Conservation (phyloP, 768 basidiomycete species). For the Suillus brevipes region DNA sequence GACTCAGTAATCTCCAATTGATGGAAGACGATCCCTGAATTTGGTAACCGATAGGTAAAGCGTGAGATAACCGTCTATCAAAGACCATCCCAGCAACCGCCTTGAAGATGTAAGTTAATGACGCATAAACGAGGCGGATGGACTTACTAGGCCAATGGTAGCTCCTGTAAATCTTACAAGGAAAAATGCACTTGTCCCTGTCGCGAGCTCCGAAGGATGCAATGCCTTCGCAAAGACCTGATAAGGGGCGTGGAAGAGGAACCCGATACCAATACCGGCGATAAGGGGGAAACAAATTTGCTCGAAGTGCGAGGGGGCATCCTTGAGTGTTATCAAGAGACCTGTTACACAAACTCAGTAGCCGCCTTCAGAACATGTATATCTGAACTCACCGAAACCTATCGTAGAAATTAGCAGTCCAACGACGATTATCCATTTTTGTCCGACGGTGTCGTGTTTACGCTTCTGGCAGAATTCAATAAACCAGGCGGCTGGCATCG, state of each 20-base stretch:
- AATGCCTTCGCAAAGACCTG: slow-evolving; percentile 73
- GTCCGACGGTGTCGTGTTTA: slow-evolving; percentile 57
- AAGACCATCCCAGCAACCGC: slow-evolving; percentile 78
- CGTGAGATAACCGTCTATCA: slow-evolving; percentile 48
- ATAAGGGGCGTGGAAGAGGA: slow-evolving; percentile 85
- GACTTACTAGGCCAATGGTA: slow-evolving; percentile 72
- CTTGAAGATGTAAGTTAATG: slow-evolving; percentile 37
- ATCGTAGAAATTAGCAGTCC: slow-evolving; percentile 66
- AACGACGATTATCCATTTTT: slow-evolving; percentile 60
- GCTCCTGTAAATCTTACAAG: slow-evolving; percentile 86
- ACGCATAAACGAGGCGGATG: slow-evolving; percentile 5
- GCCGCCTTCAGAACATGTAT: neutral
- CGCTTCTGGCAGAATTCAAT: slow-evolving; percentile 66
- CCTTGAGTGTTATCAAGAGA: slow-evolving; percentile 63
- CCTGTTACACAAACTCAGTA: slow-evolving; percentile 43
- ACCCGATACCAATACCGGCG: slow-evolving; percentile 76
- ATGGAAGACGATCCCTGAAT: slow-evolving; percentile 47
- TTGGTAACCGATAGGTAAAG: slow-evolving; percentile 49
- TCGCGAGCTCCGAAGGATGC: slow-evolving; percentile 65
- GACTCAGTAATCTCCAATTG: slow-evolving; percentile 52
- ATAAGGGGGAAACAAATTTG: slow-evolving; percentile 66
- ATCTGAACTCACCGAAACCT: slow-evolving; percentile 64
- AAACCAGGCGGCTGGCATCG: slow-evolving; percentile 85
- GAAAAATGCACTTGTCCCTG: slow-evolving; percentile 85
- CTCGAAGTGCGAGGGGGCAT: slow-evolving; percentile 42